Evolutionary conservation across 441 rosid genomes (phyloP).

Genomic region (Codiaeum variegatum): DNA sequence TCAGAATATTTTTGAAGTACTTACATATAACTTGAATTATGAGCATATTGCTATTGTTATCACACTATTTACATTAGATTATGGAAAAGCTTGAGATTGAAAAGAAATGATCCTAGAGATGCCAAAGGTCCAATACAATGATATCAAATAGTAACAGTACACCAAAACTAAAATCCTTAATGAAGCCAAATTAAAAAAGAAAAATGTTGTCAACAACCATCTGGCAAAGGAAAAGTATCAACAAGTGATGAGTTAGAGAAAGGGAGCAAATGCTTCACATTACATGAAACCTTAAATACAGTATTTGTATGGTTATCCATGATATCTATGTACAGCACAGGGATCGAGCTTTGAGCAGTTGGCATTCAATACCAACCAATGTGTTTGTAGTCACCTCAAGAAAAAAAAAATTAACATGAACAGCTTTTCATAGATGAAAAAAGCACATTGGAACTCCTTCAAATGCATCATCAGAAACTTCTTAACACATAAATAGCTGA

Average conservation of each 20-base stretch:
- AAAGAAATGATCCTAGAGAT: not conserved
- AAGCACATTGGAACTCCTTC: conserved; percentile 25
- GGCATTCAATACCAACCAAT: conserved; percentile 33
- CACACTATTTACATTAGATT: not conserved
- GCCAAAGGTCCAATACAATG: conserved; percentile 3
- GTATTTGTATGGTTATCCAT: conserved; percentile 31
- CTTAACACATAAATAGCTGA: conserved; percentile 31
- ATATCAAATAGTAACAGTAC: conserved; percentile 11
- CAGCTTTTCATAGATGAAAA: conserved; percentile 26
- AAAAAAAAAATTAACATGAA: conserved; percentile 18
- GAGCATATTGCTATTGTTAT: not conserved
- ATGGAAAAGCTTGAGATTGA: not conserved
- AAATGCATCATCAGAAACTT: conserved; percentile 29
- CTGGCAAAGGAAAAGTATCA: conserved; percentile 18
- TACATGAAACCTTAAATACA: conserved; percentile 39
- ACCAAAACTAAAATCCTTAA: conserved; percentile 16
- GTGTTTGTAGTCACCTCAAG: conserved; percentile 40
- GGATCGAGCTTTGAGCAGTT: conserved; percentile 30
- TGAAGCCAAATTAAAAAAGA: conserved; percentile 16
- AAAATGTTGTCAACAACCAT: conserved; percentile 15
- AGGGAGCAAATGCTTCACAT: conserved; percentile 26
- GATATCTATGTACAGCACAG: conserved; percentile 41
- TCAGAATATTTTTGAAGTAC: not conserved
- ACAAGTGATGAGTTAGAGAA: conserved; percentile 7
- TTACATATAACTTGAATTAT: not conserved